A percentile compares a stretch with the other conserved stretches of the same genome.
These are phyloP conservation scores for Clitoria ternatea DNA, from an alignment of 306 rosid species.

Conservation along the genomic window DNA sequence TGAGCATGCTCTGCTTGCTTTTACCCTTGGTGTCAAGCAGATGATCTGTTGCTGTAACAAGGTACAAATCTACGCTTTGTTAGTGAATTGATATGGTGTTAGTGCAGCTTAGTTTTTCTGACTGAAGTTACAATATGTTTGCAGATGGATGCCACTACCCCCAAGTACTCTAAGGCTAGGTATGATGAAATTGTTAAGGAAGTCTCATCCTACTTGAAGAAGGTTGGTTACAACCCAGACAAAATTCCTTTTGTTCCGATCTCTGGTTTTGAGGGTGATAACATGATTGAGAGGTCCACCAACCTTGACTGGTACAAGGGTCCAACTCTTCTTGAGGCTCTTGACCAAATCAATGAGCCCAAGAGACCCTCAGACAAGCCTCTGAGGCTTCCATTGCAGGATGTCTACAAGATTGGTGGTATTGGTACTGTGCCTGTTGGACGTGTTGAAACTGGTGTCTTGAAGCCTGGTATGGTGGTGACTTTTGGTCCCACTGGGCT, in stretches of 20 bases:
- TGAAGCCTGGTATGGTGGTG: constrained; percentile 36
- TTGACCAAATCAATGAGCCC: constrained; percentile 37
- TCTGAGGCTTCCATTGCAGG: constrained; percentile 40
- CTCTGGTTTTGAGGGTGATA: constrained; percentile 50
- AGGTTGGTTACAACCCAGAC: constrained; percentile 67
- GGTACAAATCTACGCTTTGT: not conserved
- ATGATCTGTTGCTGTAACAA: constrained; percentile 45
- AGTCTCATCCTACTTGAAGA: constrained; percentile 51
- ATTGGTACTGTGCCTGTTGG: constrained; percentile 45
- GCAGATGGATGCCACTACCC: constrained; percentile 59
- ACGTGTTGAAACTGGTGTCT: constrained; percentile 36
- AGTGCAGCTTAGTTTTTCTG: too few relatives aligned
- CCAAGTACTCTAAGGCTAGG: constrained; percentile 52
- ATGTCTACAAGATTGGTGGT: constrained; percentile 47
- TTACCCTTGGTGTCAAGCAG: constrained; percentile 43
- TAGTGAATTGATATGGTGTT: not conserved
- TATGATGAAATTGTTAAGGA: constrained; percentile 47
- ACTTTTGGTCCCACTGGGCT: constrained; percentile 38
- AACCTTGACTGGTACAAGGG: constrained; percentile 55
- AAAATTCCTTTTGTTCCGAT: constrained; percentile 52
- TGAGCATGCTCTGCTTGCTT: constrained; percentile 38
- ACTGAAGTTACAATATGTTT: not conserved
- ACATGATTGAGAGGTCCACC: constrained; percentile 50
- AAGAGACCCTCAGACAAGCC: constrained; percentile 47
- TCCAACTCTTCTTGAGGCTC: constrained; percentile 45